Evolutionary conservation across 768 basidiomycete species (phyloP), one percentile per base, ranked within the genome.

Genomic region (Floccularia luteovirens): DNA sequence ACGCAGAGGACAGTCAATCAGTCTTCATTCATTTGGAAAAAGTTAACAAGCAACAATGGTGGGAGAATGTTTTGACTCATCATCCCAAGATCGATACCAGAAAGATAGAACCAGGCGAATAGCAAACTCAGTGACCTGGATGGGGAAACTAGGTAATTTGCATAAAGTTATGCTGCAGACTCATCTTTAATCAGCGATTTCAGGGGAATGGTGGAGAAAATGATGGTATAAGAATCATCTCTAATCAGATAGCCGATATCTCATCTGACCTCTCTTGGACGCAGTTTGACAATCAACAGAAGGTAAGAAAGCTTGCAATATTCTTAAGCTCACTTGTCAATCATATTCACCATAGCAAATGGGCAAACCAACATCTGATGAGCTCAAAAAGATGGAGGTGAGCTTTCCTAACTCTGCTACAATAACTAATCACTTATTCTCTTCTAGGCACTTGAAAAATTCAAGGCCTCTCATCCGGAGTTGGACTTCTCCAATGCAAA

Each of bases 161-260:
- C 21, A 22, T 16, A 31, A 23, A 20, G 19, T 28, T 24, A 36
- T 38, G 4, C n/a, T 11, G 22, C 21, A 21, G 16, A 30, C 30
- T 36, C 16, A 38, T 42, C 37, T 47, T 40, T 27, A 30, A 30
- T 14, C 27, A 8, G 7, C 32, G 32, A n/a, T 35, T 48, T 2
- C 52, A 89, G 96, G 48, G 91, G 88, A 2, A 87, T 99, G 88
- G 96, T 99, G 3, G 96, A 99, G 63, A 99, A 99, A 70, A 99
- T 99, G 96, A 98, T 99, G 94, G 94, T 94, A 64, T 50, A 84
- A 60, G 19, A 17, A 12, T 38, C 20, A 23, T 36, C 12, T 41
- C 21, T 33, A 20, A 33, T 22, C 17, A 34, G 27, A 16, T 38
- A 27, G 6, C 37, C 33, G 32, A 35, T 42, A 24, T 27, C 36